Conservation (phyloP, 208 protist genomes). For the Wallacemonas sp. region DNA sequence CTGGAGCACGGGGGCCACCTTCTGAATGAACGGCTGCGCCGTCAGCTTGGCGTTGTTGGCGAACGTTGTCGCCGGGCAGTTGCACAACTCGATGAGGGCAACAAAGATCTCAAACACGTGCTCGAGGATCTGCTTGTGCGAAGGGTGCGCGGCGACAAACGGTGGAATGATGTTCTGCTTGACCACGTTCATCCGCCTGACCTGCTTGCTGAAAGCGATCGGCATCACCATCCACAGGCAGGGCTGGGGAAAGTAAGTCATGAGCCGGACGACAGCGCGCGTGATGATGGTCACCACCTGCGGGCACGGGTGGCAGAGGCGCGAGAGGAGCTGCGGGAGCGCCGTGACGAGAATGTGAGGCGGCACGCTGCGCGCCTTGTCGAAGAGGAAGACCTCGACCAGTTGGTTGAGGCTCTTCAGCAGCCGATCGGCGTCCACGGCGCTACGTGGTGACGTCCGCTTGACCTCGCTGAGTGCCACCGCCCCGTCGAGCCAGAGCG, state of each 20-base stretch:
- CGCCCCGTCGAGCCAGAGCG: slow-evolving; percentile 93
- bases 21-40: slow-evolving; percentile 59
- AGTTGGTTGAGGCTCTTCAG: slow-evolving; percentile 30
- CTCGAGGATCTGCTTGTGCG: slow-evolving; percentile 40
- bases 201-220: slow-evolving; percentile 67
- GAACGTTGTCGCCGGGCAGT: slow-evolving; percentile 45
- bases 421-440: slow-evolving; percentile 21
- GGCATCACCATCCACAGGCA: slow-evolving; percentile 88
- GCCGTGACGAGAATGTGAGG: slow-evolving; percentile 66
- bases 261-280: slow-evolving; percentile 56
- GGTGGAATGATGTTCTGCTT: slow-evolving; percentile 48
- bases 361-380: slow-evolving; percentile 35
- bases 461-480: slow-evolving; percentile 13
- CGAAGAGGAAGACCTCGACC: slow-evolving; percentile 5
- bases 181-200: slow-evolving; percentile 35
- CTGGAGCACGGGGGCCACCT: slow-evolving; percentile 49
- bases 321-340: slow-evolving; percentile 91
- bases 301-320: slow-evolving; percentile 68
- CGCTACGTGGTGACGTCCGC: slow-evolving; percentile 5
- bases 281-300: slow-evolving; percentile 64
- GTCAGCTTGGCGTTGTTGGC: slow-evolving; percentile 39
- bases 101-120: slow-evolving; percentile 64
- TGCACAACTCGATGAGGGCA: slow-evolving; percentile 80
- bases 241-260: slow-evolving; percentile 82
- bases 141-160: slow-evolving; percentile 37